Evolutionary conservation across 345 rosid genomes (phyloP).

Genomic region (Anastatica hierochuntica): DNA sequence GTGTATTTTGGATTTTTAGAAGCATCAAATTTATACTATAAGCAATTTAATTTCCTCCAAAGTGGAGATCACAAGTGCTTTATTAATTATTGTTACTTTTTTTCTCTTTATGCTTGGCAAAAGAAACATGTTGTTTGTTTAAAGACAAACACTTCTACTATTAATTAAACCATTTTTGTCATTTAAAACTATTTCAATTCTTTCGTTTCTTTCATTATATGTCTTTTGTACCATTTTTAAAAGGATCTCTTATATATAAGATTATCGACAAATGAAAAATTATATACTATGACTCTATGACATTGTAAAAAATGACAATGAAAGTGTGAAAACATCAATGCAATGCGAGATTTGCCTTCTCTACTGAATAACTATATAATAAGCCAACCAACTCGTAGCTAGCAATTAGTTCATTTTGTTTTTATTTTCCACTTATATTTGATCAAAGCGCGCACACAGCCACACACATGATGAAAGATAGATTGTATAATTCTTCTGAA

Average conservation of each 20-base stretch:
- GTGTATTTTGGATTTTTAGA: slow-evolving; percentile 4
- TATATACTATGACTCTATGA: not conserved
- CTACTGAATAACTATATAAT: not conserved
- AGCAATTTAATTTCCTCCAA: slow-evolving; percentile 21
- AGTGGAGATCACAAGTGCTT: slow-evolving; percentile 27
- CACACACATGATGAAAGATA: too few species aligned
- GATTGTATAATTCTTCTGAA: not conserved
- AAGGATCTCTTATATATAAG: too few species aligned
- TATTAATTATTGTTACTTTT: slow-evolving; percentile 10
- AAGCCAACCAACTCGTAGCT: not conserved
- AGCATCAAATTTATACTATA: slow-evolving; percentile 9
- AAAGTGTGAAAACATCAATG: slow-evolving; percentile 13
- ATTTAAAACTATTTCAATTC: slow-evolving; percentile 1
- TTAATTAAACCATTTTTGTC: slow-evolving; percentile 7
- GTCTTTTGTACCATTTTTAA: not conserved
- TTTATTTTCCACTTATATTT: not conserved
- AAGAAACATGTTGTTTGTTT: slow-evolving; percentile 22
- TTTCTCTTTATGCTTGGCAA: slow-evolving; percentile 7
- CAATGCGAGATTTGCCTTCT: slow-evolving; percentile 7
- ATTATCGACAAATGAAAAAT: not conserved
- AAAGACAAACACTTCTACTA: slow-evolving; percentile 25
- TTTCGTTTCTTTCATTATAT: not conserved
- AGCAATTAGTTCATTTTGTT: not conserved
- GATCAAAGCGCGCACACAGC: not conserved
- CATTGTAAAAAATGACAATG: slow-evolving; percentile 15